Evolutionary conservation across 192 early-diverging fungal species (phyloP).

Genomic region (Linnemannia exigua): DNA sequence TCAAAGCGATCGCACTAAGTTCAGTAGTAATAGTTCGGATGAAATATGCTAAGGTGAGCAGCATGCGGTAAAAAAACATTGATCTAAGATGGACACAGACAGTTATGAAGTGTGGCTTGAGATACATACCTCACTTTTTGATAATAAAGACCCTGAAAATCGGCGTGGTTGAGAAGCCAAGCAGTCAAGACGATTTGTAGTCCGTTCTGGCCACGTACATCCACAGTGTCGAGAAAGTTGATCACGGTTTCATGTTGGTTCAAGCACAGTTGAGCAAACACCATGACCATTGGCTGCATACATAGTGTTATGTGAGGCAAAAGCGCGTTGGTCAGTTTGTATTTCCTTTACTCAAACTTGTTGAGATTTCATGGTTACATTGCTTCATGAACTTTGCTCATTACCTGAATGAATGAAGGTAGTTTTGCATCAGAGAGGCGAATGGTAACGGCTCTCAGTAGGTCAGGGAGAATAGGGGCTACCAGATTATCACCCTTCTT

Average conservation of each 20-base stretch:
- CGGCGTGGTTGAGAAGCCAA: constrained; percentile 85
- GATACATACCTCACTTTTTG: constrained; percentile 78
- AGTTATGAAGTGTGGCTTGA: background rate
- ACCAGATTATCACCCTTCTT: constrained; percentile 75
- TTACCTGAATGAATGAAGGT: constrained; percentile 83
- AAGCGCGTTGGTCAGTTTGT: background rate
- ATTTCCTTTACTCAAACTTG: background rate
- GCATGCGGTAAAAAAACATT: background rate
- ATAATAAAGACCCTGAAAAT: constrained; percentile 85
- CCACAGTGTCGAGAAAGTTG: constrained; percentile 73
- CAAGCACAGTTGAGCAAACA: constrained; percentile 89
- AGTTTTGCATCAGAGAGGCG: constrained; percentile 79
- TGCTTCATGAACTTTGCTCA: too few relatives aligned
- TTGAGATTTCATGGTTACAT: background rate
- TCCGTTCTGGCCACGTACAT: constrained; percentile 72
- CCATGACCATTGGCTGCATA: constrained; percentile 79
- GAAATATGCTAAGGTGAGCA: background rate
- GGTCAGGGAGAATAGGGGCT: constrained; percentile 76
- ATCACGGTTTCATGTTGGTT: constrained; percentile 75
- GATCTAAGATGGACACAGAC: background rate
- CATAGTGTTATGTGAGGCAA: background rate
- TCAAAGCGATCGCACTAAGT: constrained; percentile 79
- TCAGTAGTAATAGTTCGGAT: background rate
- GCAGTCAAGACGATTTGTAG: constrained; percentile 79
- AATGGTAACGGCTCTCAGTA: constrained; percentile 80